Base-by-base conservation (phyloP, 768 basidiomycete species). In the Xerocomellus intermedius region DNA sequence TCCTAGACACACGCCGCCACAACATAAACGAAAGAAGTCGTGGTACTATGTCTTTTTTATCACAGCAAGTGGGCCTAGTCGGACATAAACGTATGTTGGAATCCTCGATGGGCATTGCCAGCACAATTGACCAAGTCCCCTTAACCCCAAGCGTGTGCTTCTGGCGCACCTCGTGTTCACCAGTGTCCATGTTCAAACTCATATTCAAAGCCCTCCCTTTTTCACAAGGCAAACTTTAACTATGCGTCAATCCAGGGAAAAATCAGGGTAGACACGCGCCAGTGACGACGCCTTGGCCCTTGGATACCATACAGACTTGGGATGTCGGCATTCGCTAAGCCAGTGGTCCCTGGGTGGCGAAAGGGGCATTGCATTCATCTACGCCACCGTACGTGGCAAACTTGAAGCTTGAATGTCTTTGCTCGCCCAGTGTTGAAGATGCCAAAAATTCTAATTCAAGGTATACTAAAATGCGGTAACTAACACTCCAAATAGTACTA, bases 391-490 rank as follows among this genome's bases (percentile, higher is more conserved):
- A 21, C 39, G 45, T 13, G 52, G 42, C 9, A 21, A 36, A 41
- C 28, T 2, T 17, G 26, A 21, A 36, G 35, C 28, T 2, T 17
- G 26, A 26, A 26, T 26, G 26, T 26, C 26, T 24, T 24, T 24
- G 28, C 42, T 41, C 45, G 39, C 37, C 51, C 44, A 51, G 17
- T 14, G 32, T n/a, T 32, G 49, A 14, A 42, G 30, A 51, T 55
- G 55, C 53, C 67, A 71, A 68, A 68, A 71, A 62, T 64, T 69
- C 68, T 71, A 71, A 50, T 69, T 70, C 68, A 59, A 69, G 70
- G 69, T 71, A 69, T 69, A 69, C 69, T 70, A 64, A 66, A 52
- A 60, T 66, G 63, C 53, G 50, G 17, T 54, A 67, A 64, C 59
- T 62, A 71, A 65, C 60, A 68, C 51, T 69, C 70, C 68, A 33